phyloP scores from a whole-genome alignment of 306 rosid species.

The Prunus davidiana region DNA sequence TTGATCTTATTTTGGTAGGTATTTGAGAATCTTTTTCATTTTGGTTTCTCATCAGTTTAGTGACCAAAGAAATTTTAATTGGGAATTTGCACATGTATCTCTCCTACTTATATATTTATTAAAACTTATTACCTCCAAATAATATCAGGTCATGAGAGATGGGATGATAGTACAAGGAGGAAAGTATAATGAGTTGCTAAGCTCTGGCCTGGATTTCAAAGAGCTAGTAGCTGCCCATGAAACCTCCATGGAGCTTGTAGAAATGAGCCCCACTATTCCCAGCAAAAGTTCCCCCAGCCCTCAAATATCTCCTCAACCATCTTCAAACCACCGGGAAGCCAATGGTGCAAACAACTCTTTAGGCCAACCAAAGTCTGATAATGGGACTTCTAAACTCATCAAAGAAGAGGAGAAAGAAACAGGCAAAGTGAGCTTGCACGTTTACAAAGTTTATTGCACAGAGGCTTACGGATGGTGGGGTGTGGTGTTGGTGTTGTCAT shows the following conservation, averaged over 20 bases:
- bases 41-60: background rate
- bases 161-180: slow-evolving; percentile 84
- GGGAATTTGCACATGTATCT: background rate
- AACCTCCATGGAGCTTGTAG: slow-evolving; percentile 92
- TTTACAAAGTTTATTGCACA: slow-evolving; percentile 81
- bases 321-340: slow-evolving; percentile 35
- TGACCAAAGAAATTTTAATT: background rate
- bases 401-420: slow-evolving; percentile 92
- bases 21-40: background rate
- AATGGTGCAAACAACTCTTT: slow-evolving; percentile 53
- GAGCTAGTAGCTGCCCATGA: slow-evolving; percentile 88
- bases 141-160: slow-evolving; percentile 77
- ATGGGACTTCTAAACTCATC: slow-evolving; percentile 78
- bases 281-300: slow-evolving; percentile 38
- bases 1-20: slow-evolving; percentile 73
- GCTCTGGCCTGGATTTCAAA: slow-evolving; percentile 68
- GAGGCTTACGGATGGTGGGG: slow-evolving; percentile 98
- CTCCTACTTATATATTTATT: background rate
- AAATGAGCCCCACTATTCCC: slow-evolving; percentile 39
- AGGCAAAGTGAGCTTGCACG: slow-evolving; percentile 68
- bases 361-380: slow-evolving; percentile 43
- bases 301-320: slow-evolving; percentile 29
- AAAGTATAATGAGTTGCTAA: slow-evolving; percentile 58
- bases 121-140: background rate
- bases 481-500: slow-evolving; percentile 37